Evolutionary conservation across 352 stramenopile genomes (phyloP), one percentile per base, ranked within the genome.

Genomic region (Hyaloperonospora arabidopsidis): DNA sequence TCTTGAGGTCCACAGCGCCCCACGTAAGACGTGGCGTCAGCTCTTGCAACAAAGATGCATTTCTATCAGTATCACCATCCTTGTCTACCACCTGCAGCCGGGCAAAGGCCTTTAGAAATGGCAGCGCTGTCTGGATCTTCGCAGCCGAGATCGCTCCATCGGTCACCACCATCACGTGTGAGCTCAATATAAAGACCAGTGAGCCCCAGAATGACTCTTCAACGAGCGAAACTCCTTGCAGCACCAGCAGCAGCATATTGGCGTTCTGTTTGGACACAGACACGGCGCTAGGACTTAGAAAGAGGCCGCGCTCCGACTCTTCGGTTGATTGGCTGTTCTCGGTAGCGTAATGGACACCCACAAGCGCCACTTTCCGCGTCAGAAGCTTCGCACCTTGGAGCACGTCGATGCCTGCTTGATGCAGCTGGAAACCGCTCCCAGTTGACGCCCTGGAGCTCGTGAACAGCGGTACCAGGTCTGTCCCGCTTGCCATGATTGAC

Each of bases 1-100:
- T 70, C 62, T 89, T 87, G 50, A 89, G 72, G 54, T 87, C 79
- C 46, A 89, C 49, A 1, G 79, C 79, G 10, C 67, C 74, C 79
- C 79, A 89, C 43, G 79, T 87, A 40, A 87, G 67, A 34, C 50
- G 61, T 17, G 79, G 79, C 45, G 72, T 53, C 22, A 89, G 49
- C n/a, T 72, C 72, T 51, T 70, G 68, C 36, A 87, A 57, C 53
- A 87, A 49, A 52, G 34, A 28, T 8, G 63, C 28, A 47, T 87
- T 85, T 45, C 54, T 50, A 8, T 80, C 63, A 13, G 23, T 48
- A 36, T 66, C 56, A 0, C 8, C 32, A 21, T n/a, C 35, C 0
- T 32, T 55, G 18, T 59, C 65, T 5, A 65, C 49, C 23, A 86
- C 64, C 63, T 82, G 68, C 10, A 85, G 72, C 47, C 72, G 52